A percentile compares a stretch with the other conserved stretches of the same genome.
Conservation (phyloP, 2,329 filamentous ascomycete species). For the Dothistroma pini region DNA sequence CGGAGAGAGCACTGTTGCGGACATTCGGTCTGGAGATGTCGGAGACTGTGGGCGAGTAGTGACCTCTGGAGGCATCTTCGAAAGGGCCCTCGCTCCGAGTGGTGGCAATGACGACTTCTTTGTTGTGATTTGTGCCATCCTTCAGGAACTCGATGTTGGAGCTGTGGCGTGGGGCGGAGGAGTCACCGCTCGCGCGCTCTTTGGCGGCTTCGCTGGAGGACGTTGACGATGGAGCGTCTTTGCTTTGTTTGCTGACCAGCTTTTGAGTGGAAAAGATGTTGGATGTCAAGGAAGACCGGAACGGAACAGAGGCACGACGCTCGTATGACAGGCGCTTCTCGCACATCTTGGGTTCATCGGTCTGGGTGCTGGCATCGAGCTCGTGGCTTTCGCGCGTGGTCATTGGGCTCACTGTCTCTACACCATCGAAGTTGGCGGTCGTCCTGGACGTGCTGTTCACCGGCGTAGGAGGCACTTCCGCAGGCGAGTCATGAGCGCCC, state of each 20-base stretch:
- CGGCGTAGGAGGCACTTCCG: neutral
- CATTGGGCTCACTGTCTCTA: neutral
- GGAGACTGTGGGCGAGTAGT: constrained; percentile 1
- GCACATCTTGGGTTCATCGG: neutral
- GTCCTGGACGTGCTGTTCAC: neutral
- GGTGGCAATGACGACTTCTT: neutral
- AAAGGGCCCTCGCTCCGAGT: neutral
- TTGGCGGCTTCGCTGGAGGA: neutral
- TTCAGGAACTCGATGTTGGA: constrained; percentile 3
- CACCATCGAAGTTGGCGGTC: neutral
- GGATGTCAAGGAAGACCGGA: neutral
- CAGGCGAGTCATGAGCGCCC: neutral
- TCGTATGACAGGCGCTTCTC: constrained; percentile 2
- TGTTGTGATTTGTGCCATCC: neutral
- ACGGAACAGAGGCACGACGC: neutral
- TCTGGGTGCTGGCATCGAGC: constrained; percentile 5
- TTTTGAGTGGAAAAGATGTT: constrained; percentile 1
- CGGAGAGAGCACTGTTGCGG: neutral
- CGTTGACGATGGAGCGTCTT: neutral
- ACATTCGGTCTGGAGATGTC: neutral
- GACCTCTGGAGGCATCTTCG: neutral
- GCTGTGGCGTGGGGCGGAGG: constrained; percentile 4
- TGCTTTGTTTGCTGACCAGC: constrained; percentile 1
- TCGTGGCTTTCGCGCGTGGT: neutral
- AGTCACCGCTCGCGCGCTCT: neutral